Evolutionary conservation across 169 alveolate genomes (phyloP), one percentile per base, ranked within the genome.

Genomic region (Eimeria tenella): DNA sequence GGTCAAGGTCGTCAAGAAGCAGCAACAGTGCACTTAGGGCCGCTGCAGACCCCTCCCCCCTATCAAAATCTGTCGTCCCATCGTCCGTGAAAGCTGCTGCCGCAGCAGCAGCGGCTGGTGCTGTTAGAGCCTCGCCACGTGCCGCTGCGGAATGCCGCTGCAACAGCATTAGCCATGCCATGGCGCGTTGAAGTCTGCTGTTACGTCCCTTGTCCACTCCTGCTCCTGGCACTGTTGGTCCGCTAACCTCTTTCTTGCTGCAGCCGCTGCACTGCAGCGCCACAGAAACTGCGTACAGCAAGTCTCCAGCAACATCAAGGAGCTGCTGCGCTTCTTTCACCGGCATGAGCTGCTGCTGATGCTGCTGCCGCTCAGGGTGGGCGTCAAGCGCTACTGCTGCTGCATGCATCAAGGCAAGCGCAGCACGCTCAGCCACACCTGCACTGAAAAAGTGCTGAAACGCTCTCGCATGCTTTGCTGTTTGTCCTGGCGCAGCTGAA

Each of bases 81-180:
- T 62, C 91, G 50, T 55, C 53, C 60, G 82, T 4, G 82, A 70
- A 11, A 65, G 58, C 10, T 53, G 21, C 62, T 42, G 31, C 21
- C 31, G 86, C 17, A 68, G 19, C 84, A 5, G 73, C 73, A 58
- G 58, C 31, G 31, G 84, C 21, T 70, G 50, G 75, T 65, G 84
- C 21, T 70, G 50, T 74, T 31, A 75, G 58, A 60, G 42, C 17
- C 42, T 82, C 94, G 23, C 65, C 94, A 4, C 55, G 17, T 23
- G 94, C 94, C 19, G 83, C 94, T 56, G 83, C 94, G 42, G 84
- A 25, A 23, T 90, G 94, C 63, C 94, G 75, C 81, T 90, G 94
- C 63, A 90, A 89, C 68, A 90, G 70, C 49, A 68, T 84, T 50
- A 74, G 58, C 94, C 94, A 90, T n/a, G 94, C 94, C 89, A 90